phyloP scores from a whole-genome alignment of 352 stramenopile genomes.

The Pythium angustatum region DNA sequence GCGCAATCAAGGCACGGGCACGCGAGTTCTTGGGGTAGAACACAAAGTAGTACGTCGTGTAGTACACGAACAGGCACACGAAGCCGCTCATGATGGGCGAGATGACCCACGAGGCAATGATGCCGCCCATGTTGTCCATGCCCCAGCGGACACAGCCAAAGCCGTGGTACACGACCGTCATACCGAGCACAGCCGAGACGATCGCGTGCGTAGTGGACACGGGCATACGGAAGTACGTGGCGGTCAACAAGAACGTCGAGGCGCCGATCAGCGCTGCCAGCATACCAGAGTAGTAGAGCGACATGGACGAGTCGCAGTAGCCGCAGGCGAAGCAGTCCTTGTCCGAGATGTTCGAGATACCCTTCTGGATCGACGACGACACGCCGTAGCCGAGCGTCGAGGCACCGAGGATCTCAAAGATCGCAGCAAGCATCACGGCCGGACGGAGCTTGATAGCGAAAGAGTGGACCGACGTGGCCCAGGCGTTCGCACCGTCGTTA shows the following conservation, averaged over 20 bases:
- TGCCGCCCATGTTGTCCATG: slow-evolving; percentile 43
- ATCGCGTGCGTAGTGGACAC: slow-evolving; percentile 80
- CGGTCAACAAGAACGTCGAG: slow-evolving; percentile 52
- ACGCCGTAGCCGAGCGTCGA: slow-evolving; percentile 77
- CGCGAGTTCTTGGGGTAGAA: slow-evolving; percentile 38
- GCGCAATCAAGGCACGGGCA: slow-evolving; percentile 35
- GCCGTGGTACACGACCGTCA: slow-evolving; percentile 53
- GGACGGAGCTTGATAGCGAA: slow-evolving; percentile 63
- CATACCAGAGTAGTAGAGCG: slow-evolving; percentile 73
- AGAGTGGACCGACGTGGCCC: slow-evolving; percentile 78
- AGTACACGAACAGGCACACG: slow-evolving; percentile 58
- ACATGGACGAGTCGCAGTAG: slow-evolving; percentile 50
- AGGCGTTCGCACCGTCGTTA: slow-evolving; percentile 89
- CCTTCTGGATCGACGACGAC: slow-evolving; percentile 71
- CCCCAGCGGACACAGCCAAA: slow-evolving; percentile 46
- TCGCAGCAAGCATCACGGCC: slow-evolving; percentile 62
- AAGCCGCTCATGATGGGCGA: slow-evolving; percentile 59
- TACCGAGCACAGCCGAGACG: slow-evolving; percentile 66
- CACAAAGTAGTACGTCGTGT: slow-evolving; percentile 43
- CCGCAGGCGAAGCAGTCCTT: slow-evolving; percentile 35
- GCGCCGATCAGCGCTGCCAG: slow-evolving; percentile 50
- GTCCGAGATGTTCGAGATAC: slow-evolving; percentile 32
- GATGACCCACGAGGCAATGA: slow-evolving; percentile 72
- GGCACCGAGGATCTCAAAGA: slow-evolving; percentile 85
- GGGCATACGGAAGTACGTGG: slow-evolving; percentile 56